Evolutionary conservation across 441 rosid species (phyloP).

Genomic region (Brassica hybrid): DNA sequence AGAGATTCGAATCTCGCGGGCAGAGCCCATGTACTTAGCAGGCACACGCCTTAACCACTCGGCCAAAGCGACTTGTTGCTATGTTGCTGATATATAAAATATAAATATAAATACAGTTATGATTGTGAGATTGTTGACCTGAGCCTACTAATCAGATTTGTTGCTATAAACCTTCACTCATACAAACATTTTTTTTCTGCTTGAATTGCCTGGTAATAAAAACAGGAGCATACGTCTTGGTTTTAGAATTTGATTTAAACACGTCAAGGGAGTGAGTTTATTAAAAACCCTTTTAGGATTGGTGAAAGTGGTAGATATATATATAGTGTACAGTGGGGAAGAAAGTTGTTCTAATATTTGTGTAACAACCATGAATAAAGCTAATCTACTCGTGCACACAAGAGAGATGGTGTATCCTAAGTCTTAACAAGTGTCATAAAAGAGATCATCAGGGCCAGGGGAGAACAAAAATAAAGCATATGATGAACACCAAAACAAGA

Average conservation of each 20-base stretch:
- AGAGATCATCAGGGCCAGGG: not conserved
- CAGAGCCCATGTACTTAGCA: conserved; percentile 91
- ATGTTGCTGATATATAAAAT: not conserved
- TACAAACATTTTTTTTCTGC: not conserved
- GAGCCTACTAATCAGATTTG: not conserved
- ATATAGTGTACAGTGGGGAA: not conserved
- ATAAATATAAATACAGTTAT: not conserved
- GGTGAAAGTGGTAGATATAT: not conserved
- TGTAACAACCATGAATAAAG: not conserved
- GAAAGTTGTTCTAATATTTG: not conserved
- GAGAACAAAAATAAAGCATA: not conserved
- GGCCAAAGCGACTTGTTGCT: conserved; percentile 49
- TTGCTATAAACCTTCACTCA: not conserved
- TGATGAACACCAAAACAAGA: not conserved
- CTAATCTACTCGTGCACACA: not conserved
- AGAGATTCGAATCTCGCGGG: conserved; percentile 99
- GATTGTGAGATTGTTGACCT: not conserved
- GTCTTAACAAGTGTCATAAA: not conserved
- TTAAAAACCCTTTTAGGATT: not conserved
- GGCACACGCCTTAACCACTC: conserved; percentile 99
- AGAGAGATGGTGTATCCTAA: conserved; percentile 1
- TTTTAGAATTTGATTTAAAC: not conserved
- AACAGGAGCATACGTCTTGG: not conserved
- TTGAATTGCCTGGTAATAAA: not conserved
- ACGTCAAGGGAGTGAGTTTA: not conserved